phyloP scores from a whole-genome alignment of 768 basidiomycete species.

The Ramaria rubella region DNA sequence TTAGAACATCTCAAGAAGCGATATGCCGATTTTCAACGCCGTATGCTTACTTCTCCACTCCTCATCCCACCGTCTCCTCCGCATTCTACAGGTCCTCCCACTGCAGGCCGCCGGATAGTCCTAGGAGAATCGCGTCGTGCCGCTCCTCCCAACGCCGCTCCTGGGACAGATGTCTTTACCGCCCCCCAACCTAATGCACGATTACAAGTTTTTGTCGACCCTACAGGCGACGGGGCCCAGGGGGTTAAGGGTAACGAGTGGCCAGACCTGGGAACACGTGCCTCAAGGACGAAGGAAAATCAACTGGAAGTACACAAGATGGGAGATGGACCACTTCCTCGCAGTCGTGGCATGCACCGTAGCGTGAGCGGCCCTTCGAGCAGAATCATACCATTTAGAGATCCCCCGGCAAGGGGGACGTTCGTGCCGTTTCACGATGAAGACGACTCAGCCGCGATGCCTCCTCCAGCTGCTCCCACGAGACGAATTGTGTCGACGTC shows the following conservation, averaged over 20 bases:
- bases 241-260: slow-evolving; percentile 44
- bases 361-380: slow-evolving; percentile 36
- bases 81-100: slow-evolving; percentile 23
- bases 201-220: slow-evolving; percentile 69
- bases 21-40: slow-evolving; percentile 34
- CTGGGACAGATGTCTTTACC: background rate
- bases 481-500: background rate
- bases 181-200: slow-evolving; percentile 45
- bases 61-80: slow-evolving; percentile 24
- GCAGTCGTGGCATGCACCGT: slow-evolving; percentile 51
- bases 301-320: slow-evolving; percentile 63
- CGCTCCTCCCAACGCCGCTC: slow-evolving; percentile 14
- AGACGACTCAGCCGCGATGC: slow-evolving; percentile 13
- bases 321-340: slow-evolving; percentile 54
- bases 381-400: slow-evolving; percentile 60
- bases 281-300: slow-evolving; percentile 75
- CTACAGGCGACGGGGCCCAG: slow-evolving; percentile 39
- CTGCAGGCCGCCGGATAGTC: slow-evolving; percentile 31
- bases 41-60: slow-evolving; percentile 28
- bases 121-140: slow-evolving; percentile 39
- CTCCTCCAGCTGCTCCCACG: background rate
- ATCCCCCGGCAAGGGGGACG: slow-evolving; percentile 36
- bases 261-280: slow-evolving; percentile 72
- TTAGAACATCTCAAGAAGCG: slow-evolving; percentile 37
- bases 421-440: slow-evolving; percentile 39